Evolutionary conservation across 352 stramenopile species (phyloP).

Genomic region (Pythium grandisporangium): DNA sequence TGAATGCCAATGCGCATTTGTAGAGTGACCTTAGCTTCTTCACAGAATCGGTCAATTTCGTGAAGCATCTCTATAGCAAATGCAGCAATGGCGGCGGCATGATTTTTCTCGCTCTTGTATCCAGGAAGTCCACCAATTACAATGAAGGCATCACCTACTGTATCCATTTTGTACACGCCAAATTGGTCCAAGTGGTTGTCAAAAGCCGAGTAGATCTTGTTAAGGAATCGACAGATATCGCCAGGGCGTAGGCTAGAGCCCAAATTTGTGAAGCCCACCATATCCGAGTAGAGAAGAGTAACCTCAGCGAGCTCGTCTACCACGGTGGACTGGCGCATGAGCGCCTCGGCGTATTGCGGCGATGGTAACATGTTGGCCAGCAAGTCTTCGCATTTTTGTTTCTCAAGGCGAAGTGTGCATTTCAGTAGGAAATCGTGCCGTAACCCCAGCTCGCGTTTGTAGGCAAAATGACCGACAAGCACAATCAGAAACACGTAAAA

Average conservation of each 20-base stretch:
- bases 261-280: conserved; percentile 77
- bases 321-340: conserved; percentile 66
- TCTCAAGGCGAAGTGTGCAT: conserved; percentile 65
- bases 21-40: conserved; percentile 45
- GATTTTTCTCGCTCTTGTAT: conserved; percentile 63
- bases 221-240: conserved; percentile 71
- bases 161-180: conserved; percentile 87
- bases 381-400: conserved; percentile 75
- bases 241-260: conserved; percentile 43
- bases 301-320: conserved; percentile 78
- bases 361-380: conserved; percentile 83
- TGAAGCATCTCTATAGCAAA: conserved; percentile 84
- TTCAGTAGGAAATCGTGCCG: conserved; percentile 74
- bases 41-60: conserved; percentile 73
- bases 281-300: conserved; percentile 80
- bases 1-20: conserved; percentile 85
- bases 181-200: conserved; percentile 70
- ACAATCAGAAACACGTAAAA: conserved; percentile 21
- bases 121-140: conserved; percentile 62
- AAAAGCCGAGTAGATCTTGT: conserved; percentile 77
- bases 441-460: conserved; percentile 52
- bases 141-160: conserved; percentile 80
- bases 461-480: conserved; percentile 36
- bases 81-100: conserved; percentile 61
- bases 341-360: conserved; percentile 51